Evolutionary conservation across 768 basidiomycete species (phyloP), one percentile per base, ranked within the genome.

Genomic region (Tylopilus subfusipes): DNA sequence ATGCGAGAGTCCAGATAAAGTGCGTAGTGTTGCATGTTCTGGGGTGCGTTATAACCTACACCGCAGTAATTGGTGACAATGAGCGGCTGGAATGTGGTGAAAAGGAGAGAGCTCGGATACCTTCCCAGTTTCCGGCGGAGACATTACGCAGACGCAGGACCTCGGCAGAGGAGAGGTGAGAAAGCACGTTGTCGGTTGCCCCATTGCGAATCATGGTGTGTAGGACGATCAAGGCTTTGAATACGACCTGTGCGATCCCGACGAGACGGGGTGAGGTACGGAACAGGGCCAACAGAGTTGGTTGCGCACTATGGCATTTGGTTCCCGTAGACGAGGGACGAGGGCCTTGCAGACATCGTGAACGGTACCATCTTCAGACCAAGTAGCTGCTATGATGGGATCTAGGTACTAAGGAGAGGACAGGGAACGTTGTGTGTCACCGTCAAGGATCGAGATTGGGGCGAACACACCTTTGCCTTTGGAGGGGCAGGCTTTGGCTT

Each of bases 121-220:
- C 93, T 75, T 97, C 94, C 92, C 92, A 96, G 33, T 68, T 88
- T 31, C 83, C 88, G 5, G 80, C 74, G n/a, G 83, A 82, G 11
- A 98, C 86, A 60, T 93, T 92, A 53, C 82, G 80, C 53, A 98
- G 73, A 52, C 85, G 81, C 31, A 98, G 74, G n/a, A 92, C 78
- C 61, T 96, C 91, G 2, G 84, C 80, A 31, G 85, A 81, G 6
- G 91, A 86, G 36, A 98, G 81, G 71, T 93, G 88, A 13, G 82
- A 77, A 19, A 98, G 80, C 13, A 98, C 82, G 67, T 94, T 92
- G 76, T 98, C 94, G 7, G 95, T 97, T 3, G 90, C 81, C n/a
- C 97, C 97, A 57, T 91, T 93, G 25, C 97, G 85, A 68, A 98
- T 90, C 91, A 99, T 93, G 30, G 86, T 92, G 69, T 99, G 97